phyloP scores from a whole-genome alignment of 495 filamentous ascomycete species.

The Letharia columbiana region DNA sequence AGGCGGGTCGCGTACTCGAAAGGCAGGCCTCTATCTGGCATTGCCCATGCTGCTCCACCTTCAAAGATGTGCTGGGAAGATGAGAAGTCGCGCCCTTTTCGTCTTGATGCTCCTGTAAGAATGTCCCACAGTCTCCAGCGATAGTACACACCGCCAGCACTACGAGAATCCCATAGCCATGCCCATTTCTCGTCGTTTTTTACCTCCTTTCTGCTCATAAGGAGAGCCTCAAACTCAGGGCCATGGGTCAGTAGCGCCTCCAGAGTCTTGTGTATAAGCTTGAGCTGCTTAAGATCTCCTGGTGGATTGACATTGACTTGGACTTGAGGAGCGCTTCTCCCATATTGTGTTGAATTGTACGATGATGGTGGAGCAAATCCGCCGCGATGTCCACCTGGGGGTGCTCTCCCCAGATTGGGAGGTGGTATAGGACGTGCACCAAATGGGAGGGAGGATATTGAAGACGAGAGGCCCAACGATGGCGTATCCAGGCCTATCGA shows the following conservation, averaged over 20 bases:
- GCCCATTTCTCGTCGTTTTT: slow-evolving; percentile 82
- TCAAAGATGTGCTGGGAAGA: slow-evolving; percentile 50
- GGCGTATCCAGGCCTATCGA: slow-evolving; percentile 52
- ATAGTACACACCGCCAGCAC: slow-evolving; percentile 74
- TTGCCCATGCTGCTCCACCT: slow-evolving; percentile 58
- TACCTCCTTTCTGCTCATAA: slow-evolving; percentile 77
- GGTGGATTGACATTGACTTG: slow-evolving; percentile 72
- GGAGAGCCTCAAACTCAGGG: slow-evolving; percentile 81
- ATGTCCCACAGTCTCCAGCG: slow-evolving; percentile 85
- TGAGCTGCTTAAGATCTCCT: slow-evolving; percentile 66
- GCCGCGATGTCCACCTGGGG: slow-evolving; percentile 53
- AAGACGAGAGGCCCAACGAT: slow-evolving; percentile 39
- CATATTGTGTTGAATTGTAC: slow-evolving; percentile 40
- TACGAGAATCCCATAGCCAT: slow-evolving; percentile 86
- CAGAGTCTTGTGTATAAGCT: slow-evolving; percentile 79
- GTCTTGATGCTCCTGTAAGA: slow-evolving; percentile 41
- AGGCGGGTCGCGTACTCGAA: slow-evolving; percentile 69
- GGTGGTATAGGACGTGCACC: slow-evolving; percentile 65
- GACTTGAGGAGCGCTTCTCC: slow-evolving; percentile 39
- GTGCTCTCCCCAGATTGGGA: slow-evolving; percentile 44
- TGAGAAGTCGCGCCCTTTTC: slow-evolving; percentile 27
- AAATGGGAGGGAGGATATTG: slow-evolving; percentile 60
- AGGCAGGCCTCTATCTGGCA: slow-evolving; percentile 54
- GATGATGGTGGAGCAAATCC: slow-evolving; percentile 76
- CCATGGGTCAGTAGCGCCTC: slow-evolving; percentile 71